Evolutionary conservation across 495 filamentous ascomycete species (phyloP), one percentile per base, ranked within the genome.

Genomic region (Penicillium ochrochloron): DNA sequence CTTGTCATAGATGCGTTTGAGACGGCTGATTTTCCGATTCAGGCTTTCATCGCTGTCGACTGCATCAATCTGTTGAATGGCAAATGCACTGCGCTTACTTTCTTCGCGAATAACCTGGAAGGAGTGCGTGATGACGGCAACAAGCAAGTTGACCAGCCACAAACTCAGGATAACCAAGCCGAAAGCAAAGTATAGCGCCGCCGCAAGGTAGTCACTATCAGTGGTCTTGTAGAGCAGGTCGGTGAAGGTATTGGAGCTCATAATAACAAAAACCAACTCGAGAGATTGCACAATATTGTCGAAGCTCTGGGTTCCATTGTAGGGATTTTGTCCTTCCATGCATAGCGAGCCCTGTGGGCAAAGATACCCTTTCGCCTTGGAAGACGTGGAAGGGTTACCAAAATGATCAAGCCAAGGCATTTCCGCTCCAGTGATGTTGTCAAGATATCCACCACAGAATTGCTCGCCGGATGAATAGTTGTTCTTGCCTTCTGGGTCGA

Each of bases 81-180:
- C 91, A 75, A 99, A 99, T 10, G 95, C 94, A 76, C 93, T 97
- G 50, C 88, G 88, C 75, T 91, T 92, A 77, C 93, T 96, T 74
- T 99, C 95, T 76, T 99, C 95, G 64, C 95, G 86, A 67, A 98
- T 99, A 65, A 99, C 92, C 75, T 99, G 96, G 72, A 99, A 98
- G 9, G 95, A 97, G 25, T 94, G 95, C 0, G 95, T 99, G 70
- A 99, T 99, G 61, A 99, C 96, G 12, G 95, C 95, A 72, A 99
- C 95, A 29, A 99, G 82, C 79, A 99, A 85, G 76, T 97, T 97
- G 61, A 94, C 92, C 71, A 99, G 84, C 95, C 95, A 99, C 37
- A 99, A 83, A 78, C 90, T 95, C 84, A 99, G 85, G 70, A 99
- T 92, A 50, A 99, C 87, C 71, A 97, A 90, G 2, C 91, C 93